phyloP scores from a whole-genome alignment of 202 grass and related monocot genomes.

The Eragrostis tef region DNA sequence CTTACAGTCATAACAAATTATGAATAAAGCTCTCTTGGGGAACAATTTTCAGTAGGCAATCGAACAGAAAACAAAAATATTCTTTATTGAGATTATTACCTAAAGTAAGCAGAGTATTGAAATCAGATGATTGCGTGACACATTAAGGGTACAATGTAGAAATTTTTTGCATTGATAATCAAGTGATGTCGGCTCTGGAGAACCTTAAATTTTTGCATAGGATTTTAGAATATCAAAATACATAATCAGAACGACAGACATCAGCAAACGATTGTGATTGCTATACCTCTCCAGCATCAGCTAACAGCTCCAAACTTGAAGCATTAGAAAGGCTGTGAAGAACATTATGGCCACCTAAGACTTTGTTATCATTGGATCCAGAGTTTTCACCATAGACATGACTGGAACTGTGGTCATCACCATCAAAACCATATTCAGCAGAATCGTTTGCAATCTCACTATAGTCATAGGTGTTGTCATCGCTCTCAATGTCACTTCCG shows the following conservation, averaged over 20 bases:
- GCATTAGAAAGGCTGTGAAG: conserved; percentile 31
- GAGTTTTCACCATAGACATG: background rate
- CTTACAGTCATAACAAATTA: no score
- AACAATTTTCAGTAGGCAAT: no score
- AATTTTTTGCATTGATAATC: no score
- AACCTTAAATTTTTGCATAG: no score
- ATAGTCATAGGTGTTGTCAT: background rate
- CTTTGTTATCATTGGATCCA: background rate
- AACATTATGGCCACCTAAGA: conserved; percentile 41
- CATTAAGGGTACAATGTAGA: no score
- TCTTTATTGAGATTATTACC: no score
- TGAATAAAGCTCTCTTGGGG: no score
- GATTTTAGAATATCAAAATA: background rate
- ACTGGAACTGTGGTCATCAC: background rate
- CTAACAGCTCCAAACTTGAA: conserved; percentile 42
- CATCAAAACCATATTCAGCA: background rate
- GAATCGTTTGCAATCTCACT: background rate
- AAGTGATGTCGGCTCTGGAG: no score
- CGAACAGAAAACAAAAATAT: no score
- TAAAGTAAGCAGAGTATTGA: no score
- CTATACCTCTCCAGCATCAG: conserved; percentile 33
- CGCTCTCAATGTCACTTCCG: background rate
- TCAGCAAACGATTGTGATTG: background rate
- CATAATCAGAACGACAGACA: background rate
- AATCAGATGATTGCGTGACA: no score